Evolutionary conservation across 768 basidiomycete genomes (phyloP), one percentile per base, ranked within the genome.

Genomic region (Lactifluus hygrophoroides): DNA sequence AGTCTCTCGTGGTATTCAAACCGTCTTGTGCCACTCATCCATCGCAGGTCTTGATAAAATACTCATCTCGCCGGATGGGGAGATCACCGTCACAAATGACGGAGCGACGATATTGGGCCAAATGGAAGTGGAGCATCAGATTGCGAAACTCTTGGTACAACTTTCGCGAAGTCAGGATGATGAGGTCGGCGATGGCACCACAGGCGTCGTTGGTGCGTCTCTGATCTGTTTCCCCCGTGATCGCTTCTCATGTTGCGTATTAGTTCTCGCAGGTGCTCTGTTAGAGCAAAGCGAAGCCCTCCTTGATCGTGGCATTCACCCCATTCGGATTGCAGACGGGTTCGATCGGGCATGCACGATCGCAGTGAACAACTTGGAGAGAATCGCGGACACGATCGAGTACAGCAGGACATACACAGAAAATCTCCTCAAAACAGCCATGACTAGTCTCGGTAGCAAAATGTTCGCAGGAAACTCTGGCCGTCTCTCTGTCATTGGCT

Each of bases 81-180:
- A 99, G 67, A 98, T 99, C 68, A 98, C 94, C 32, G 95, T 98
- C 37, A 98, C 96, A 14, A 99, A 99, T 73, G 96, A 99, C 73
- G 96, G 96, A 50, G 96, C 96, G 6, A 99, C 96, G 23, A 99
- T 99, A 66, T 77, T 99, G 56, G 84, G 93, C 23, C 95, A 97
- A 76, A 97, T 99, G 94, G 92, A 96, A 72, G 94, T 98, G 51
- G 95, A 98, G 68, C 95, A 99, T 70, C 95, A 95, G 76, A 95
- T 99, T 68, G 96, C 96, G 59, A 99, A 96, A 74, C 81, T 99
- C 45, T 81, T 99, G 34, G 96, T 99, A 2, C 90, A 97, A 69
- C 78, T 98, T 42, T 94, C 92, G 17, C 95, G 94, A 77, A 93
- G 90, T 70, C 96, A 99, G 76, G 96, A 99, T 71, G 96, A 99